These are phyloP conservation scores for Sinapis alba DNA, from an alignment of 441 rosid genomes.

Conservation along the genomic window DNA sequence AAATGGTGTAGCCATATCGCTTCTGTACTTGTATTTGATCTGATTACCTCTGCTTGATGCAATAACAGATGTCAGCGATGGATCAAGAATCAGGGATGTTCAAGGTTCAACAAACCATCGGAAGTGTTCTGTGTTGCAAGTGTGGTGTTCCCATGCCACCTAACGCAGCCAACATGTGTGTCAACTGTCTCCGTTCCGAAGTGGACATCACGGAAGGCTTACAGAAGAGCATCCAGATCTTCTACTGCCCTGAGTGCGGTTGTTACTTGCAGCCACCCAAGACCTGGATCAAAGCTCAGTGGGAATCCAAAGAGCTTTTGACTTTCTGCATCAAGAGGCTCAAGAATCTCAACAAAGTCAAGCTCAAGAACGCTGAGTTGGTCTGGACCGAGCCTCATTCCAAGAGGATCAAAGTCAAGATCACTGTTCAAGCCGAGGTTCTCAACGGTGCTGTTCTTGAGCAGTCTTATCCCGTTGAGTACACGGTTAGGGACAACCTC, in stretches of 20 bases:
- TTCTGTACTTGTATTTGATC: neutral
- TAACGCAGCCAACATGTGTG: constrained; percentile 77
- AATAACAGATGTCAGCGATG: constrained; percentile 40
- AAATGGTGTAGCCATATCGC: neutral
- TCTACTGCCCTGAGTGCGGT: constrained; percentile 67
- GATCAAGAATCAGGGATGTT: constrained; percentile 58
- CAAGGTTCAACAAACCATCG: constrained; percentile 56
- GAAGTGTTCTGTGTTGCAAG: constrained; percentile 70
- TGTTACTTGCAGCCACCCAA: constrained; percentile 62
- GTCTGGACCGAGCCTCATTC: constrained; percentile 86
- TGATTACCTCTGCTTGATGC: neutral
- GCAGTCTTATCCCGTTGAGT: constrained; percentile 70
- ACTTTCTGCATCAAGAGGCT: constrained; percentile 45
- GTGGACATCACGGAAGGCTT: constrained; percentile 80
- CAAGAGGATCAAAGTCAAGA: constrained; percentile 67
- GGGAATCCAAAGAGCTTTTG: constrained; percentile 68
- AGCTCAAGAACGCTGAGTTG: constrained; percentile 56
- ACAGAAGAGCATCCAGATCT: constrained; percentile 57
- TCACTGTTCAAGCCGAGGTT: constrained; percentile 72
- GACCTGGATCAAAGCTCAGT: constrained; percentile 70
- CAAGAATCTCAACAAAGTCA: constrained; percentile 40
- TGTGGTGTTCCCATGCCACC: constrained; percentile 74
- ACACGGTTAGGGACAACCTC: constrained; percentile 65
- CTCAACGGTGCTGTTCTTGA: constrained; percentile 67
- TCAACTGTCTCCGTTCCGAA: constrained; percentile 70